These are phyloP conservation scores for Saccharum officinarum DNA, from an alignment of 176 grass and related monocot species.

Conservation along the genomic window DNA sequence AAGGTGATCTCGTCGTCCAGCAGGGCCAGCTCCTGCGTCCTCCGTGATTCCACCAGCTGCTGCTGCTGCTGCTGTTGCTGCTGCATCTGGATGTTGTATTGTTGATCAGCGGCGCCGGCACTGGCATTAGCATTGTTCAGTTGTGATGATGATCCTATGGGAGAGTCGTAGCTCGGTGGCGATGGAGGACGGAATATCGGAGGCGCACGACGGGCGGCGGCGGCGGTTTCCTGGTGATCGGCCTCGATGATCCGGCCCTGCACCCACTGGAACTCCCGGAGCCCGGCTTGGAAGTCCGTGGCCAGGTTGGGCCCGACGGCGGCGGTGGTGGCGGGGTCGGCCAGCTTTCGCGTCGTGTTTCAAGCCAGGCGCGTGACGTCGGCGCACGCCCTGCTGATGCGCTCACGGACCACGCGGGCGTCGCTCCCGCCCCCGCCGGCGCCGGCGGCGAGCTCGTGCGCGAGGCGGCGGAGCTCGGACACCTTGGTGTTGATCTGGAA, in stretches of 20 bases:
- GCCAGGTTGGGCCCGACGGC: slow-evolving; percentile 48
- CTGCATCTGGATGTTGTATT: neutral
- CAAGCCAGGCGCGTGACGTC: slow-evolving; percentile 48
- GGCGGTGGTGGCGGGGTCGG: slow-evolving; percentile 32
- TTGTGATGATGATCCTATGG: neutral
- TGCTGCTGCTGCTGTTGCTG: slow-evolving; percentile 15
- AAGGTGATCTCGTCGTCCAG: slow-evolving; percentile 54
- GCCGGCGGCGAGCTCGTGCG: slow-evolving; percentile 48
- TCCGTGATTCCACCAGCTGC: slow-evolving; percentile 24
- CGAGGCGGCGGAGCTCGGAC: slow-evolving; percentile 50
- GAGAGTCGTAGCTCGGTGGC: neutral
- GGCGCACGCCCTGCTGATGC: slow-evolving; percentile 50
- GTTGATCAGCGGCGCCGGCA: neutral
- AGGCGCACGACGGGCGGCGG: slow-evolving; percentile 24
- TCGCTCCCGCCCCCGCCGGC: slow-evolving; percentile 25
- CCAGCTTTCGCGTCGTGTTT: slow-evolving; percentile 55
- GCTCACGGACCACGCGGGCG: slow-evolving; percentile 39
- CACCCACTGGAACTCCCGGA: slow-evolving; percentile 55
- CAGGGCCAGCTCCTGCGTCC: slow-evolving; percentile 34
- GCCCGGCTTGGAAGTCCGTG: slow-evolving; percentile 53
- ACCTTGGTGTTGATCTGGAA: slow-evolving; percentile 80
- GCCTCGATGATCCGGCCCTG: slow-evolving; percentile 33
- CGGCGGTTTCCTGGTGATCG: slow-evolving; percentile 36
- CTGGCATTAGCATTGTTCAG: neutral
- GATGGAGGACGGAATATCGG: neutral